Base-by-base conservation (phyloP, 2,329 filamentous ascomycete genomes). In the Kalmusia sp. region DNA sequence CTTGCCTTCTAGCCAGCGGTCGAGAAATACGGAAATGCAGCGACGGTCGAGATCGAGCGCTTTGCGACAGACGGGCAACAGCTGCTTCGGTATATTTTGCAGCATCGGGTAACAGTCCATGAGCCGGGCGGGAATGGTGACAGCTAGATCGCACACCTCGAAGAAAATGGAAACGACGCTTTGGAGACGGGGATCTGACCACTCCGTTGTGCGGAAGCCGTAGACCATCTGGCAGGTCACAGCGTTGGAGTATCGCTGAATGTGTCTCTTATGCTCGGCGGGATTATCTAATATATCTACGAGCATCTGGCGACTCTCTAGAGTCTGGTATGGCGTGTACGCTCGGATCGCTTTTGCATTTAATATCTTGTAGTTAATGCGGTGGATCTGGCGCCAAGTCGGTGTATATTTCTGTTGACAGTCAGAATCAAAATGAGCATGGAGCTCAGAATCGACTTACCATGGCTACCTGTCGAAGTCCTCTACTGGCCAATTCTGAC, bases 281-380 rank as follows among this genome's bases (percentile, higher is more conserved):
- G 80, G 80, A 11, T 69, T 51, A 0, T 77, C 73, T 2, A 84
- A 61, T 22, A 85, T 64, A n/a, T 79, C 77, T 44, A 68, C 55
- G 33, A 83, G 67, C 80, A 84, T 80, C 51, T 79, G 76, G 62
- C 80, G 81, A 66, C 79, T 82, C 64, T 85, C 82, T 6, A 84
- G 73, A 52, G 79, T 75, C 59, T 85, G 82, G 57, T 84, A 84
- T 0, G 81, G 78, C 39, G 52, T 44, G 44, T 59, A 59, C 31
- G 41, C 40, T n/a, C 30, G 37, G 3, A 51, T 47, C 0, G 33
- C 54, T 17, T 46, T 54, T 15, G 51, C 41, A 30, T 57, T 57
- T 21, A 59, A 25, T 1, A 59, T 41, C 7, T 57, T 21, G 27
- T 59, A 54, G 21, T 38, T 39, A 9, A 56, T 21, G 14, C 22